Conservation (phyloP, 1,139 yeast genomes). For the Pichia sp. region DNA sequence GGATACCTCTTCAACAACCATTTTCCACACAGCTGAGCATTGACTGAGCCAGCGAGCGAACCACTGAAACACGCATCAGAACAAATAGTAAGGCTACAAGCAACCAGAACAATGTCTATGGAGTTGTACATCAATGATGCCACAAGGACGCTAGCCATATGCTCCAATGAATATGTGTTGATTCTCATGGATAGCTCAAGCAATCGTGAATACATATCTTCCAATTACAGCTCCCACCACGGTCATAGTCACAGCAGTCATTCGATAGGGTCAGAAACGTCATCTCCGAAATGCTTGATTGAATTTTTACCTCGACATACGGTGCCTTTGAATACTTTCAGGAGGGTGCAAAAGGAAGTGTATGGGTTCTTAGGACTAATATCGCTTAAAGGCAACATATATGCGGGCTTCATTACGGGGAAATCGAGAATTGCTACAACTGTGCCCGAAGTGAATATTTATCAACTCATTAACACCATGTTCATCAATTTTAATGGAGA, state of each 20-base stretch:
- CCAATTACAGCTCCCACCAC: neutral
- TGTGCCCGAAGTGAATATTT: conserved; percentile 44
- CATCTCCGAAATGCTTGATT: conserved; percentile 33
- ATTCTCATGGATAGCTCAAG: conserved; percentile 32
- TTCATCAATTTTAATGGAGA: conserved; percentile 57
- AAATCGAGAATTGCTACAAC: conserved; percentile 56
- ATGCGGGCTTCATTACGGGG: conserved; percentile 51
- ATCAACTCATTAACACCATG: conserved; percentile 48
- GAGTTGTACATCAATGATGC: conserved; percentile 41
- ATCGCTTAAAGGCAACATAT: conserved; percentile 45
- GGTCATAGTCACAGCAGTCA: conserved; percentile 10
- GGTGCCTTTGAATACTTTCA: conserved; percentile 27
- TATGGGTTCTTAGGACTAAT: conserved; percentile 58
- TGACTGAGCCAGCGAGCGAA: no score
- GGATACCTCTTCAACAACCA: neutral
- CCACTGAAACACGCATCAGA: no score
- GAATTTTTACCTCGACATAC: conserved; percentile 44
- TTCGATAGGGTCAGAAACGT: no score
- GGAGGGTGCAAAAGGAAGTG: conserved; percentile 26
- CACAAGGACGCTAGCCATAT: conserved; percentile 51
- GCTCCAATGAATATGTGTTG: conserved; percentile 41
- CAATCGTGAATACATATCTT: neutral
- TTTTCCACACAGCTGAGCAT: no score
- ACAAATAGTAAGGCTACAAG: no score
- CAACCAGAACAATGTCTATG: conserved; percentile 34